Evolutionary conservation across 1,139 yeast genomes (phyloP), one percentile per base, ranked within the genome.

Genomic region (Arxiozyma telluris): DNA sequence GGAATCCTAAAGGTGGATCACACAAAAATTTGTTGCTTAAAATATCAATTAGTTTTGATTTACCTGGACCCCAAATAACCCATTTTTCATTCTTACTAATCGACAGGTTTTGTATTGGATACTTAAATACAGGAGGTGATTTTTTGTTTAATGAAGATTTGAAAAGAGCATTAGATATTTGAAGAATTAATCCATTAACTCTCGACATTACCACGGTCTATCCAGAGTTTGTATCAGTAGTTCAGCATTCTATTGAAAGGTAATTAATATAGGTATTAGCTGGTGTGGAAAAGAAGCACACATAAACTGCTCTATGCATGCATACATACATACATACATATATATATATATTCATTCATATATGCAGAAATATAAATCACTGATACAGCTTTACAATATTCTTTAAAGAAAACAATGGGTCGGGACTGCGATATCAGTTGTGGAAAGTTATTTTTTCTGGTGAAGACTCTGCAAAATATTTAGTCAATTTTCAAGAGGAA

Each of bases 61-160:
- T 65, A 15, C 64, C 63, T 2, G 68, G 58, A 2, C 71, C 71
- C 66, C 69, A 66, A 17, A 66, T 45, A 17, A 59, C 68, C 71
- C 71, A 67, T 53, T 63, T 67, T 51, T 66, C 68, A 48, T 54
- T 54, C 21, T 62, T 57, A 4, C 55, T 49, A 12, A 73, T 62
- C 25, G 63, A 57, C 51, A 74, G 69, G 30, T 56, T 47, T 21
- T 61, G 55, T 17, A 73, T 56, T 23, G 69, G 65, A 2, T 64
- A 58, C 0, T 58, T 52, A 49, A 62, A 67, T 6, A 68, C 63
- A 9, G 64, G 56, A 21, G 53, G 54, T 2, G 64, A 58, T 42
- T 57, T 57, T 38, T 58, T 60, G 34, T 53, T 54, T 41, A 66
- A 50, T 8, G 71, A 66, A 2, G 64, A 55, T 51, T 59, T 64